Evolutionary conservation across 192 early-diverging fungal genomes (phyloP), one percentile per base, ranked within the genome.

Genomic region (Coemansia sp.): DNA sequence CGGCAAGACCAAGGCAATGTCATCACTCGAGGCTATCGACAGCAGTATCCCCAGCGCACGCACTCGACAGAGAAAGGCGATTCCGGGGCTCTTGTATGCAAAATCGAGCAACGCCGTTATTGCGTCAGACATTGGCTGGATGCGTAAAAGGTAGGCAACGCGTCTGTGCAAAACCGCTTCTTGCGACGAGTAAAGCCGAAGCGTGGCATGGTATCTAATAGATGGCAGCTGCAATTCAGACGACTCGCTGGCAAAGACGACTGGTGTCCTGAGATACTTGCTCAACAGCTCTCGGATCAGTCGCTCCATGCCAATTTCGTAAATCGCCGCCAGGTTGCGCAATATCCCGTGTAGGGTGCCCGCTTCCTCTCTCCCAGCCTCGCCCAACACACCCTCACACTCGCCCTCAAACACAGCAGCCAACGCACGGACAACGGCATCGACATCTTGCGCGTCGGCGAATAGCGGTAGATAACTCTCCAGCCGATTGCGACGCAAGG

Each of bases 1-100:
- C 20, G 62, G 53, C 64, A 82, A 65, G 22, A 64, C 50, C 49
- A 45, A 35, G 8, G 77, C 75, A 52, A 89, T 78, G 16, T 86
- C 85, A 22, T 78, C 63, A 27, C 74, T 62, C 20, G 76, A 61
- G 11, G 86, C 84, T 27, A 89, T 62, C 40, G 78, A 78, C 59
- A 90, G 80, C 39, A 90, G 69, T 22, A 90, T 81, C 40, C 79
- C 75, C 2, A 91, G 70, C 22, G 88, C 84, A 7, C 89, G 78
- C 34, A 87, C 82, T 4, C 89, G 84, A 62, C 76, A 84, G 11
- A 87, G 74, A n/a, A 84, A 86, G 4, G 76, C 64, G 24, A 87
- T 77, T 47, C 43, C 81, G 22, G 62, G 65, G 45, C 76, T 68
- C 29, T 56, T 32, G 53, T 83, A 87, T 3, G 87, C 88, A 76